These are phyloP conservation scores for Metschnikowia shivogae DNA, from an alignment of 805 yeast genomes.

Conservation along the genomic window DNA sequence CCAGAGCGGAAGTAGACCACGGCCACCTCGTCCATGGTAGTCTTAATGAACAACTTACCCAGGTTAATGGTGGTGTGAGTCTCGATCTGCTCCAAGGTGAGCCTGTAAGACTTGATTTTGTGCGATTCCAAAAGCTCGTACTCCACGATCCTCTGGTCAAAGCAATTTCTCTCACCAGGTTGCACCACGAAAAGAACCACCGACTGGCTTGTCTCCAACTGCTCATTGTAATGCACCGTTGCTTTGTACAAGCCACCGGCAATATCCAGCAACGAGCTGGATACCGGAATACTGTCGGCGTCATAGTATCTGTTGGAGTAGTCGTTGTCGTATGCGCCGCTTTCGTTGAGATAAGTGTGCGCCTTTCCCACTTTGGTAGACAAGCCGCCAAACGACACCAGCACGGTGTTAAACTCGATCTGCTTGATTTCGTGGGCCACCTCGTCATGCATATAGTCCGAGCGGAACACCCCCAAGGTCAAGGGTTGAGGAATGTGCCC, in stretches of 20 bases:
- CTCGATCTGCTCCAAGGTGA: constrained; percentile 59
- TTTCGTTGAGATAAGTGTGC: constrained; percentile 61
- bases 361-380: constrained; percentile 74
- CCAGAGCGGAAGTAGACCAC: constrained; percentile 91
- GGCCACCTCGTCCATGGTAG: constrained; percentile 67
- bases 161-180: constrained; percentile 79
- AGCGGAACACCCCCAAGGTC: constrained; percentile 80
- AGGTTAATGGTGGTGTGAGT: constrained; percentile 38
- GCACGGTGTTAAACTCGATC: constrained; percentile 93
- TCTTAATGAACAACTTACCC: constrained; percentile 48
- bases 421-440: constrained; percentile 62
- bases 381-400: constrained; percentile 92
- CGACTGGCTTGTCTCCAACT: constrained; percentile 29
- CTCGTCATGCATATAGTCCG: constrained; percentile 73
- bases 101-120: constrained; percentile 59
- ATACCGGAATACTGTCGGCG: constrained; percentile 54
- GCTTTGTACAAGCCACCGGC: constrained; percentile 71
- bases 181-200: constrained; percentile 77
- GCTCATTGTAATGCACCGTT: constrained; percentile 46
- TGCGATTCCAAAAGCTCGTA: constrained; percentile 55
- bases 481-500: constrained; percentile 53
- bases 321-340: constrained; percentile 51
- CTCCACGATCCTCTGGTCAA: constrained; percentile 87
- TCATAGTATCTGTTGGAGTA: constrained; percentile 42
- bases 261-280: constrained; percentile 57